Evolutionary conservation across 2,329 filamentous ascomycete genomes (phyloP).

Genomic region (Aspergillus floridensis): DNA sequence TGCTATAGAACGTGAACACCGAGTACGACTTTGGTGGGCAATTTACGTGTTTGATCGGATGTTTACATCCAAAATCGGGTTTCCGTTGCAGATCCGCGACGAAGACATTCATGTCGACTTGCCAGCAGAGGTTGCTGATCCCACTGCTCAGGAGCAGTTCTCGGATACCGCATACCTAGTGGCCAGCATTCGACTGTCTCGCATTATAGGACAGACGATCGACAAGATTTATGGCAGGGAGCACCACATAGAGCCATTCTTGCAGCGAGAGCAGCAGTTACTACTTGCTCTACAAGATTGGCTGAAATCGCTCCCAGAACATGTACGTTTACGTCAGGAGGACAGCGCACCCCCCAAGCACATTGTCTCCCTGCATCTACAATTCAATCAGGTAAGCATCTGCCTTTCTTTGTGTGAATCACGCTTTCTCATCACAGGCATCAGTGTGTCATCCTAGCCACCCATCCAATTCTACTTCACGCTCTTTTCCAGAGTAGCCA

Average conservation of each 20-base stretch:
- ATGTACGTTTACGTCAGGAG: slow-evolving; percentile 24
- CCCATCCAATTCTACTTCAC: slow-evolving; percentile 35
- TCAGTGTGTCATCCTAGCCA: slow-evolving; percentile 36
- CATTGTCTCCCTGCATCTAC: slow-evolving; percentile 31
- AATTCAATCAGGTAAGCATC: slow-evolving; percentile 32
- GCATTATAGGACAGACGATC: slow-evolving; percentile 27
- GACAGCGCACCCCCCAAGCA: slow-evolving; percentile 17
- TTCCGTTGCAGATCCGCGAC: slow-evolving; percentile 47
- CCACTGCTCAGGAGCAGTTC: slow-evolving; percentile 29
- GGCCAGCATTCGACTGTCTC: slow-evolving; percentile 31
- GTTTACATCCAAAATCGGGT: slow-evolving; percentile 46
- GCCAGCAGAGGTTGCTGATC: slow-evolving; percentile 21
- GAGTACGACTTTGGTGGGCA: slow-evolving; percentile 33
- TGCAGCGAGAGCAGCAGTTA: slow-evolving; percentile 34
- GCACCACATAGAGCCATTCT: slow-evolving; percentile 25
- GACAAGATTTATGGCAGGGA: slow-evolving; percentile 28
- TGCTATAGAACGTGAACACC: slow-evolving; percentile 33
- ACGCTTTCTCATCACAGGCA: neutral
- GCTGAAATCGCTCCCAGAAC: slow-evolving; percentile 29
- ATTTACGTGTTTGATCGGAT: slow-evolving; percentile 39
- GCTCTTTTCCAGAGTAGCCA: slow-evolving; percentile 25
- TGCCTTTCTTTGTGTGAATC: no score
- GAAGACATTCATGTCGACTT: slow-evolving; percentile 41
- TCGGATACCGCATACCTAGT: slow-evolving; percentile 29
- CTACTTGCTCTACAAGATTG: slow-evolving; percentile 32